Evolutionary conservation across 169 alveolate species (phyloP), one percentile per base, ranked within the genome.

Genomic region (Plasmodium gallinaceum): DNA sequence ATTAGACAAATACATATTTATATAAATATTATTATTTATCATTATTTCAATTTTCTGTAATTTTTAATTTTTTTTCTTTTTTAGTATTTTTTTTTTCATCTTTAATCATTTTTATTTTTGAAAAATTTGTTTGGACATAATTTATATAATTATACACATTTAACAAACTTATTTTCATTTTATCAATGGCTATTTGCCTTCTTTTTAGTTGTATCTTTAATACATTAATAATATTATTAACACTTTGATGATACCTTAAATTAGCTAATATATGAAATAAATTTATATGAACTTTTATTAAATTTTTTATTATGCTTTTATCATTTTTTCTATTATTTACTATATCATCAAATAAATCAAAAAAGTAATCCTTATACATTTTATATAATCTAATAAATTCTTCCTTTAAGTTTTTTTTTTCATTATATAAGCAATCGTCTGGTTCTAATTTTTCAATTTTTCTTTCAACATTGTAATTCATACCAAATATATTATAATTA

Each of bases 391-490:
- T 20, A 74, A 85, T 89, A 62, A 94, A 92, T 57, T 92, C 94
- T 51, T 68, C 92, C 45, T 91, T 69, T 20, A 70, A 61, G 24
- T 92, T 94, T 54, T 71, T 45, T 54, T 88, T 57, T 26, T 75
- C 74, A 37, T 65, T 90, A 42, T 88, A 65, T 46, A 83, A 62
- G 9, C 61, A 51, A 1, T 92, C 93, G 12, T 88, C 89, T 20
- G 95, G 71, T 24, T 94, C 96, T 46, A 95, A 94, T 61, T 94
- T 95, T 91, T 92, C 90, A 3, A 86, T 58, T 26, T 26, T 54
- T 72, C 46, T 42, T 9, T 88, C 66, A 22, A 91, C 91, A 78
- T 69, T 37, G 62, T 94, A 92, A 32, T 83, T 70, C 10, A 61
- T 39, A 5, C 96, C 96, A 80, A 94, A 94, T 12, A 72, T 51